Evolutionary conservation across 371 early-diverging fungal genomes (phyloP).

Genomic region (Globomyces sp.): DNA sequence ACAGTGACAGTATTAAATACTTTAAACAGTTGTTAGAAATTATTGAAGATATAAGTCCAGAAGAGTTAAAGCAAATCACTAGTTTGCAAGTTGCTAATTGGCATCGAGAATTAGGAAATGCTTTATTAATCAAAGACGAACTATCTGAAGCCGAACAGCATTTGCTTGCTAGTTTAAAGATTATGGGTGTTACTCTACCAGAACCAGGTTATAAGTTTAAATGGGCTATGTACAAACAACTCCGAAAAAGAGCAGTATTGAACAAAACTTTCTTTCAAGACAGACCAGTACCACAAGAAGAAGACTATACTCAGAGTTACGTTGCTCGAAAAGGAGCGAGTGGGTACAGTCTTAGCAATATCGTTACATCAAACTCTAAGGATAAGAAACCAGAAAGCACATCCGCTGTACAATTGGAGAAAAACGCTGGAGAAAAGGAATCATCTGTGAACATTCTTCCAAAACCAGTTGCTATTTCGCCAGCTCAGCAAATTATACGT

Average conservation of each 20-base stretch:
- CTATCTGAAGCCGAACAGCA: constrained; percentile 30
- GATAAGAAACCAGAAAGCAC: constrained; percentile 5
- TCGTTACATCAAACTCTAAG: neutral
- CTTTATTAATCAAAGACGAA: constrained; percentile 32
- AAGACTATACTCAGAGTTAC: constrained; percentile 14
- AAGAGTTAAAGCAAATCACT: constrained; percentile 14
- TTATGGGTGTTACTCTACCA: constrained; percentile 30
- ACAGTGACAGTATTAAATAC: constrained; percentile 44
- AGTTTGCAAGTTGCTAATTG: constrained; percentile 31
- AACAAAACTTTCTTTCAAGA: constrained; percentile 15
- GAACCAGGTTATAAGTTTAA: constrained; percentile 19
- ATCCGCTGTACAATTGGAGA: neutral
- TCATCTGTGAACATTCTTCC: constrained; percentile 14
- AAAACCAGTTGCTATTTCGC: constrained; percentile 9
- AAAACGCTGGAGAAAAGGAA: neutral
- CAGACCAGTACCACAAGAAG: constrained; percentile 12
- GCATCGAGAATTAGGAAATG: constrained; percentile 51
- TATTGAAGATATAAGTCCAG: constrained; percentile 4
- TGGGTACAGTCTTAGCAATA: constrained; percentile 2
- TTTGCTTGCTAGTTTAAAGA: constrained; percentile 27
- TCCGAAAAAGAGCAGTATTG: constrained; percentile 1
- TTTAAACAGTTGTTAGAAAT: constrained; percentile 39
- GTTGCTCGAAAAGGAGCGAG: constrained; percentile 6
- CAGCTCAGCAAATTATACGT: constrained; percentile 14
- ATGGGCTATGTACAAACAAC: constrained; percentile 24